phyloP scores from a whole-genome alignment of 129 eudicot species.

The Smallanthus sonchifolius region DNA sequence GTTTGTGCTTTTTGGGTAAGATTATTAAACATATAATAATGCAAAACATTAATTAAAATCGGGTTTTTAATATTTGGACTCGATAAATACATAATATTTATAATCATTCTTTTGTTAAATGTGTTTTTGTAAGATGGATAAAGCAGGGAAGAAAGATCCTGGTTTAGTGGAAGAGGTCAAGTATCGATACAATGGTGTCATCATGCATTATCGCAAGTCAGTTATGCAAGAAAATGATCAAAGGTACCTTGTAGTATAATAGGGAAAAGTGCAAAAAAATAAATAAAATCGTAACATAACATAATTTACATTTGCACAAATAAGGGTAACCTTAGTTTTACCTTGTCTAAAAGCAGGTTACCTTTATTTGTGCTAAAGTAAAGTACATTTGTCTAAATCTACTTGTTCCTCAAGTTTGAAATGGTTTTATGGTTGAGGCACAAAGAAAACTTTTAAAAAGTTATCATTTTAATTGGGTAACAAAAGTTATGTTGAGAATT shows the following conservation, averaged over 20 bases:
- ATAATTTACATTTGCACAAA: neutral
- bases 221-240: slow-evolving; percentile 79
- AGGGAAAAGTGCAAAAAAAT: neutral
- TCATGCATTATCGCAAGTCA: slow-evolving; percentile 85
- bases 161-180: slow-evolving; percentile 83
- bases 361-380: too few species aligned
- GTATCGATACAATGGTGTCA: slow-evolving; percentile 84
- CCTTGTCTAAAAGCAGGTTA: too few species aligned
- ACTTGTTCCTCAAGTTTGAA: neutral
- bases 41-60: neutral
- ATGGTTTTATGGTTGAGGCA: neutral
- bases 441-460: neutral
- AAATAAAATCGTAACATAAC: neutral
- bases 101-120: neutral
- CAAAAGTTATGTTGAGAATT: neutral
- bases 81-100: neutral
- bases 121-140: slow-evolving; percentile 53
- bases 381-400: neutral
- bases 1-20: slow-evolving; percentile 96
- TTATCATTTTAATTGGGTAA: neutral
- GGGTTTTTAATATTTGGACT: slow-evolving; percentile 1
- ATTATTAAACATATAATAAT: neutral
- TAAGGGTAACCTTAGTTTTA: neutral
- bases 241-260: slow-evolving; percentile 42
- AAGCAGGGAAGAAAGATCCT: slow-evolving; percentile 68